Percentiles rank a stretch among this genome's conserved stretches.
phyloP scores from a whole-genome alignment of 1,284 basidiomycete genomes.

The Coniferiporia weirii region DNA sequence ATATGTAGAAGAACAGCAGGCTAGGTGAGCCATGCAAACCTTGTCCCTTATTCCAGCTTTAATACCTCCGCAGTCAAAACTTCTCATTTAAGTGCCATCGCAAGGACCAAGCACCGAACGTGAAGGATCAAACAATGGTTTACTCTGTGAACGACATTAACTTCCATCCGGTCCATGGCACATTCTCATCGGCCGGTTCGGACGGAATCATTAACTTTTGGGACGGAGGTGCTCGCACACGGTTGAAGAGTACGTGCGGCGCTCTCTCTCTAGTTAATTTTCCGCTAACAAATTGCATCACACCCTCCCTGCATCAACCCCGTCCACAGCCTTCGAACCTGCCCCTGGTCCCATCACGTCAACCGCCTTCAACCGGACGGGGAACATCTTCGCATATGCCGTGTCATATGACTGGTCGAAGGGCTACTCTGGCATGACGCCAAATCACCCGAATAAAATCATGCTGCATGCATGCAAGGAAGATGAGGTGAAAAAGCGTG shows the following conservation, averaged over 20 bases:
- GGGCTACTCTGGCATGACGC: constrained; percentile 82
- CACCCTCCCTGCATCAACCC: neutral
- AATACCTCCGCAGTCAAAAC: constrained; percentile 53
- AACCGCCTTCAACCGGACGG: constrained; percentile 79
- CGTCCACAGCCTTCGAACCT: constrained; percentile 59
- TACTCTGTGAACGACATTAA: constrained; percentile 90
- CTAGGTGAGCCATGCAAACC: constrained; percentile 38
- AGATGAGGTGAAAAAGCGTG: constrained; percentile 78
- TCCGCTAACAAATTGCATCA: neutral
- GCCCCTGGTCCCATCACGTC: constrained; percentile 65
- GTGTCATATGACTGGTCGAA: constrained; percentile 89
- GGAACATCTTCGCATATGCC: constrained; percentile 86
- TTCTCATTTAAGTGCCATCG: constrained; percentile 98
- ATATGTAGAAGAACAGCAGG: constrained; percentile 78
- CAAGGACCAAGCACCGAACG: constrained; percentile 56
- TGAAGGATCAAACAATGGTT: constrained; percentile 76
- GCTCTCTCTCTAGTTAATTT: neutral
- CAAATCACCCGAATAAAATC: constrained; percentile 77
- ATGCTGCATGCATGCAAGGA: constrained; percentile 90
- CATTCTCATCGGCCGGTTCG: constrained; percentile 81
- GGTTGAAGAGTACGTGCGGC: constrained; percentile 71
- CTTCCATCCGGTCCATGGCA: constrained; percentile 91
- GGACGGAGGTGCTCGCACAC: constrained; percentile 87
- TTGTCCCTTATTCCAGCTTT: neutral
- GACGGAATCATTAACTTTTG: constrained; percentile 83